Evolutionary conservation across 1,139 yeast species (phyloP), one percentile per base, ranked within the genome.

Genomic region (Yamadazyma dushanensis): DNA sequence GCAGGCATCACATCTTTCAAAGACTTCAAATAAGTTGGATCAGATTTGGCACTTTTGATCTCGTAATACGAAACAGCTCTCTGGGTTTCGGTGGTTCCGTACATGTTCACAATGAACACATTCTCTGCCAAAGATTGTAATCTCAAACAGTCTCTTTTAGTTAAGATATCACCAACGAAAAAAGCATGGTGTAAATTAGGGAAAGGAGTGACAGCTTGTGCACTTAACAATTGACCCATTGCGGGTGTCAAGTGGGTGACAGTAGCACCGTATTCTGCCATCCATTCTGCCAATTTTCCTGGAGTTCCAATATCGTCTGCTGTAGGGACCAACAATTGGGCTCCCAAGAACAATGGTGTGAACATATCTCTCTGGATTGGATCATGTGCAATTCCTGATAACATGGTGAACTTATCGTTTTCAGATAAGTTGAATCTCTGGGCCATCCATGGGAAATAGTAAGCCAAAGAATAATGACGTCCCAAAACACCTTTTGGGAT

Each of bases 351-450:
- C 44, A 92, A 74, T 19, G 99, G 99, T 2, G 99, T 94, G 62
- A 92, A 92, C 84, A 92, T 94, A 60, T 92, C 99, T 71, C 99
- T 83, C 68, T 92, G 99, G 44, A 92, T 92, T 11, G 99, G 99
- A 63, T 92, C 99, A 58, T 92, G 99, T 0, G 99, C 99, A 59
- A 92, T 92, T 56, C 99, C 99, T 18, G 96, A 86, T 42, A 92
- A 76, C 99, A 92, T 92, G 16, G 99, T 94, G 66, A 92, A 92
- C 56, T 74, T 83, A 63, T 94, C 98, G 29, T 81, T 75, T 40
- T 78, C 85, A 23, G 85, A 76, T 33, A 92, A 73, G 29, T 81
- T 78, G 55, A 94, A 92, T 36, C 82, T 76, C 57, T 86, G 63
- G 13, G 97, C 75, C 99, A 92, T 92, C 99, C 99, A 92, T 26